These are phyloP conservation scores for Didymella pomorum DNA, from an alignment of 2,329 filamentous ascomycete genomes.

Conservation along the genomic window DNA sequence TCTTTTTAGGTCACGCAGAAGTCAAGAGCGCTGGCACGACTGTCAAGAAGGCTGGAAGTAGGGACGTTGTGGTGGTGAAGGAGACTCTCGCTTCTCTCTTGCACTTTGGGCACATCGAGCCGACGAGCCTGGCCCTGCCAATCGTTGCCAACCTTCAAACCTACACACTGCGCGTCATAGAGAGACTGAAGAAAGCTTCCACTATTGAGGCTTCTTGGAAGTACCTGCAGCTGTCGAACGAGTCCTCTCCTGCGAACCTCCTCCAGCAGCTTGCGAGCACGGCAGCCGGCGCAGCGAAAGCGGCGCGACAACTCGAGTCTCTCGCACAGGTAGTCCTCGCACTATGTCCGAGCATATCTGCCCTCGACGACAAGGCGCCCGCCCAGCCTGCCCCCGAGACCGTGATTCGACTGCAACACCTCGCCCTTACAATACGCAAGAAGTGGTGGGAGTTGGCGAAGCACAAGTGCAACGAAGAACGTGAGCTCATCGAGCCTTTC, in stretches of 20 bases:
- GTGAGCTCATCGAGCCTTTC: constrained; percentile 72
- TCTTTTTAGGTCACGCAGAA: constrained; percentile 28
- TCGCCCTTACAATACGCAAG: constrained; percentile 69
- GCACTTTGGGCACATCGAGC: constrained; percentile 61
- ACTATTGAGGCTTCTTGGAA: constrained; percentile 66
- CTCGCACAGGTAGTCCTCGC: constrained; percentile 71
- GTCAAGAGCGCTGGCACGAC: constrained; percentile 6
- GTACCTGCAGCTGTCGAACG: constrained; percentile 61
- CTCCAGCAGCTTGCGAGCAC: constrained; percentile 59
- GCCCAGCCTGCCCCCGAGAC: constrained; percentile 64
- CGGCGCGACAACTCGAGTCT: constrained; percentile 70
- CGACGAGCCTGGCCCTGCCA: constrained; percentile 52
- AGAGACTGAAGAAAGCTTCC: constrained; percentile 65
- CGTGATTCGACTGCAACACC: constrained; percentile 69
- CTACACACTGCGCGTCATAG: constrained; percentile 70
- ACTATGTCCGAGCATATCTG: constrained; percentile 72
- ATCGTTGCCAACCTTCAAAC: constrained; percentile 71
- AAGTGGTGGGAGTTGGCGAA: constrained; percentile 71
- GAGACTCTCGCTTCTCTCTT: constrained; percentile 67
- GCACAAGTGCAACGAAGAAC: constrained; percentile 67
- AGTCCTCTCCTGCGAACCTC: constrained; percentile 66
- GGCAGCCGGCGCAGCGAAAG: constrained; percentile 62
- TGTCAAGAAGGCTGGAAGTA: constrained; percentile 35
- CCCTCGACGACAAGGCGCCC: constrained; percentile 68
- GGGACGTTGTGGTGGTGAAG: constrained; percentile 44